Evolutionary conservation across 257 asterid genomes (phyloP), one percentile per base, ranked within the genome.

Genomic region (Nicotiana paniculata): DNA sequence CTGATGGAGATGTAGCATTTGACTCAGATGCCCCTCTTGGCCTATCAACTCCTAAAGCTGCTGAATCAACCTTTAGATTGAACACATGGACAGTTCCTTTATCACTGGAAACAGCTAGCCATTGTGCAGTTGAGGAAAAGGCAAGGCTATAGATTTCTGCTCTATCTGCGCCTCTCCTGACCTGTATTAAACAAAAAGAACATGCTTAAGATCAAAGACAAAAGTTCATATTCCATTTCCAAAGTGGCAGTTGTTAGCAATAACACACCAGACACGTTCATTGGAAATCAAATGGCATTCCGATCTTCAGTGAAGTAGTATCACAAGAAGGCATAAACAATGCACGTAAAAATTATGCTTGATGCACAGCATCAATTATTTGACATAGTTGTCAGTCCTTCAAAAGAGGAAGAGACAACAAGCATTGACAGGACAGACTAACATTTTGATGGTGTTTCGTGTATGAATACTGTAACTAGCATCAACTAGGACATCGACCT

Each of bases 51-150:
- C 90, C 93, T 86, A 37, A 77, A 79, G 82, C 88, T 82, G 90
- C 92, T 26, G 93, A 85, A 79, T 91, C 92, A 58, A 89, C 93
- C 90, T 91, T 92, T 77, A 95, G 95, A 87, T 88, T 85, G 78
- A 94, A 96, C 69, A 96, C 96, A 84, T 96, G 99, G 79, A 93
- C 93, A 32, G 98, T 96, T 83, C 97, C 99, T 87, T 96, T 96
- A 84, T 94, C 97, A 88, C 99, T 96, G 33, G 99, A 96, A 32
- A 93, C 98, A 58, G 98, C 98, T 83, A 96, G 87, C 99, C 99
- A 94, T 86, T 93, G 93, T 39, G 93, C 90, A 53, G 94, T 84
- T 26, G 97, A 88, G 30, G 97, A 94, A 89, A 96, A 96, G 32
- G 97, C 92, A 76, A 96, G 87, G 86, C 97, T 92, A 87, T 90